These are phyloP conservation scores for Gnaphalium uliginosum DNA, from an alignment of 129 eudicot genomes.

Conservation along the genomic window DNA sequence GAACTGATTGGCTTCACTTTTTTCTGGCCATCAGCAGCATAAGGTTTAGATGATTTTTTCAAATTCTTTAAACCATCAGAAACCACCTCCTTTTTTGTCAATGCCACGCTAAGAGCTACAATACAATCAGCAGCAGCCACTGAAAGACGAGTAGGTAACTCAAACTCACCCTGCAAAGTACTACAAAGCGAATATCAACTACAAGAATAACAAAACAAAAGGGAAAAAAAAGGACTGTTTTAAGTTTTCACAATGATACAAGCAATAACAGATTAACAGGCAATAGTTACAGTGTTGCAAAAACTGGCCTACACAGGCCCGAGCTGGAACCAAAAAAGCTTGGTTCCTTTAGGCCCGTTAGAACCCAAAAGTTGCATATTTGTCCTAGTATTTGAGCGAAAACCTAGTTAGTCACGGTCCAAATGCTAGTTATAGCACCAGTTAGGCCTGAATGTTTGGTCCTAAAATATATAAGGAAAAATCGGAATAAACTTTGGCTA, in stretches of 20 bases:
- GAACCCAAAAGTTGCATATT: neutral
- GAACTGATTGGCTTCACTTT: constrained; percentile 38
- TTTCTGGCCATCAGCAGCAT: constrained; percentile 30
- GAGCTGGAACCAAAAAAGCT: neutral
- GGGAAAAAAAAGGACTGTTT: neutral
- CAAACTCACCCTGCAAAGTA: constrained; percentile 75
- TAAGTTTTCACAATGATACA: neutral
- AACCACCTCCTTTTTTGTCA: constrained; percentile 44
- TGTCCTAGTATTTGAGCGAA: neutral
- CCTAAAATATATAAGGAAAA: no score
- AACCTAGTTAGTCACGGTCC: neutral
- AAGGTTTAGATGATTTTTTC: constrained; percentile 37
- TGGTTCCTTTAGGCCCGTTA: neutral
- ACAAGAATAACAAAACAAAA: neutral
- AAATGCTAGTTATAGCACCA: no score
- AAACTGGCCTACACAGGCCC: neutral
- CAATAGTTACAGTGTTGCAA: neutral
- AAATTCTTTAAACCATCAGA: constrained; percentile 39
- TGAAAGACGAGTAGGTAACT: constrained; percentile 96
- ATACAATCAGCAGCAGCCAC: constrained; percentile 83
- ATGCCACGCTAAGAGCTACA: constrained; percentile 59
- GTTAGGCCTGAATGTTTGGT: no score
- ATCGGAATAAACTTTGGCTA: no score
- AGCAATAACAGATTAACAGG: neutral
- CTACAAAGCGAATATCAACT: constrained; percentile 37